Base-by-base conservation (phyloP, 768 basidiomycete genomes). In the Phylloporus rhodoxanthus region DNA sequence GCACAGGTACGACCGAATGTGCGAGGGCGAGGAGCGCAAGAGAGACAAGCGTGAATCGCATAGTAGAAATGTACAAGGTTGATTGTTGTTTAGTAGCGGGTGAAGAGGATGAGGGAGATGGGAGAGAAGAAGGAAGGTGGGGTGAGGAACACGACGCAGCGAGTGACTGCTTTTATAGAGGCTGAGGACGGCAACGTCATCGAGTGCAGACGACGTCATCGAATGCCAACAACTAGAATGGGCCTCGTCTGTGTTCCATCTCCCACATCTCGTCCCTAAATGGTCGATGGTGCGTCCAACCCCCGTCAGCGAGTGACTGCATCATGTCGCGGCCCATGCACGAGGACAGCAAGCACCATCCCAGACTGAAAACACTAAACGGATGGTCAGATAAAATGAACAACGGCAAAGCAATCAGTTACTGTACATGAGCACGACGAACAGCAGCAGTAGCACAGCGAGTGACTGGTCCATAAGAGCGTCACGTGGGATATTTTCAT, bases 311-410 rank as follows among this genome's bases (percentile, higher is more conserved):
- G 20, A 80, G 53, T n/a, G 69, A 63, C 25, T 65, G 67, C 25
- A 39, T 15, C 20, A 47, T 32, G 14, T 47, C 46, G 46, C 28
- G 46, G 21, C 84, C 84, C 50, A 85, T 62, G 68, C 84, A 84
- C 7, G 83, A 85, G 29, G 82, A 83, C 43, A 86, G 65, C 51
- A 84, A 65, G 59, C 84, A 87, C 81, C 84, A 84, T 36, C 75
- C 73, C 7, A 85, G 58, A 25, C 76, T 69, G 14, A 75, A 72
- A 33, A 75, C 61, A 33, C 79, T 82, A 15, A 20, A 14, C 28
- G 10, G 39, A 58, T 32, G 10, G 48, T 51, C 46, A 50, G 61
- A 40, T 10, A 40, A 36, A 1, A 44, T 26, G 1, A 14, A 25
- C 21, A 30, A 43, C 15, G 6, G 47, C 28, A 29, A 43, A 50